Evolutionary conservation across 768 basidiomycete genomes (phyloP), one percentile per base, ranked within the genome.

Genomic region (Lentinus brumalis): DNA sequence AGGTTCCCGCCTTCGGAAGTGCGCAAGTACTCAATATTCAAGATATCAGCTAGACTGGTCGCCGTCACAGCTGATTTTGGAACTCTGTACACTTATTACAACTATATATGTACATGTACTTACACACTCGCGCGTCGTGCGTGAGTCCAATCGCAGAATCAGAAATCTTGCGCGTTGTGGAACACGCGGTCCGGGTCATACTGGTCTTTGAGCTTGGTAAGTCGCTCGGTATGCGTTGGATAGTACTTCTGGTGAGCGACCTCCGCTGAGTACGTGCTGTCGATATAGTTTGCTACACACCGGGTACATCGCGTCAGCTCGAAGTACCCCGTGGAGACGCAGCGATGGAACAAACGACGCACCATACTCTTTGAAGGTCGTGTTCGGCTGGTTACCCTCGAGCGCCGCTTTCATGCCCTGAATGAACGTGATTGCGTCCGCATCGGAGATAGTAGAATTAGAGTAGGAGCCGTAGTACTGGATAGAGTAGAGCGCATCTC

Each of bases 381-480:
- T 55, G 26, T 26, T 21, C 2, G 26, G 26, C 53, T 44, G 40
- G 42, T 55, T 55, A 3, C 35, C n/a, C 41, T 55, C 53, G 39
- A 55, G 41, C 12, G 53, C 41, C 5, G 26, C 41, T 26, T 55
- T 55, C 41, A 55, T 55, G 26, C 53, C 53, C 41, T 55, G 53
- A 26, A 55, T 35, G 31, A 55, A 55, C 42, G 10, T 30, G 29
- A 55, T 45, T 26, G 41, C 53, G 31, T 55, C 53, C 29, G 41
- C 41, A 16, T 44, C 41, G 5, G 53, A 44, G 26, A 55, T 41
- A 2, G 21, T 26, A 21, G 53, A 55, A 16, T n/a, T 39, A 6
- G 53, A 41, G 31, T 45, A 45, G 41, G 53, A 45, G 40, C 53
- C 53, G 44, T 55, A 55, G 53, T 55, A 55, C 41, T 55, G 53